Conservation (phyloP, 768 basidiomycete genomes). For the Leccinum longicurvipes region DNA sequence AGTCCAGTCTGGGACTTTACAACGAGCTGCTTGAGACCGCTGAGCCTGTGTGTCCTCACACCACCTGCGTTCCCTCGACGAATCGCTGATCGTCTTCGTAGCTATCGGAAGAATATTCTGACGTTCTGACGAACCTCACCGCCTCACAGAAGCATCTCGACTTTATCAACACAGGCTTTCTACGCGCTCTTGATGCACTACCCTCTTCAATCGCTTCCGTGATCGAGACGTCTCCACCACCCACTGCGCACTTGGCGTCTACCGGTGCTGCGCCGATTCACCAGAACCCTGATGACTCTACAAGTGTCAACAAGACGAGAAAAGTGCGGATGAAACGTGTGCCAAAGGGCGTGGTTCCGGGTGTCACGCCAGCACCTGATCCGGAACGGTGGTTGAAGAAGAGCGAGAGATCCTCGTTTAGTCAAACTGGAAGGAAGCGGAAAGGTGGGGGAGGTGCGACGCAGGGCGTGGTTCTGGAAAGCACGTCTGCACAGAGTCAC, state of each 20-base stretch:
- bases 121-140: constrained; percentile 80
- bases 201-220: constrained; percentile 47
- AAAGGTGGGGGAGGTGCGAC: constrained; percentile 62
- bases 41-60: constrained; percentile 57
- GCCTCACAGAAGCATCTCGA: constrained; percentile 81
- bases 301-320: constrained; percentile 38
- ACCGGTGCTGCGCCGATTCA: constrained; percentile 24
- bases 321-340: constrained; percentile 64
- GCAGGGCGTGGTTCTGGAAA: constrained; percentile 51
- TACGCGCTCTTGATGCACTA: constrained; percentile 59
- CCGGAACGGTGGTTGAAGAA: constrained; percentile 90
- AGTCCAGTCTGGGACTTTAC: constrained; percentile 72
- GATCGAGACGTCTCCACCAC: constrained; percentile 63
- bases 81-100: constrained; percentile 29
- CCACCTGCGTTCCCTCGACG: neutral
- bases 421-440: constrained; percentile 48
- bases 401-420: constrained; percentile 64
- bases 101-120: constrained; percentile 85
- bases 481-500: constrained; percentile 18
- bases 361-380: constrained; percentile 79
- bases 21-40: constrained; percentile 76
- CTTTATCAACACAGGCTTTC: constrained; percentile 72
- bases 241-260: constrained; percentile 24
- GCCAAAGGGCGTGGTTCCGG: constrained; percentile 71
- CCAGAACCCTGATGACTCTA: constrained; percentile 34